Evolutionary conservation across 805 yeast genomes (phyloP).

Genomic region (Jamesozyma hellenica): DNA sequence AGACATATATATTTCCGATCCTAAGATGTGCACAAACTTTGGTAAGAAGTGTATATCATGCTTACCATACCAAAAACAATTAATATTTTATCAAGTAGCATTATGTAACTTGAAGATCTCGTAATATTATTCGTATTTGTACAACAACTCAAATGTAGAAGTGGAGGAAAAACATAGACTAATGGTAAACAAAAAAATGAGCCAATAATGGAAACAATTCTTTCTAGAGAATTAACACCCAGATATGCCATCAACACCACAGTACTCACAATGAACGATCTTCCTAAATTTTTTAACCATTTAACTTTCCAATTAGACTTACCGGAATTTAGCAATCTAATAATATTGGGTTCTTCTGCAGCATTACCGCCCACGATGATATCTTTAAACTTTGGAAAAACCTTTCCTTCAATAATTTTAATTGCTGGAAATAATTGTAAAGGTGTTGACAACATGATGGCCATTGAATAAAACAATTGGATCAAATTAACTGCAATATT

Average conservation of each 20-base stretch:
- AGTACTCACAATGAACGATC: constrained; percentile 43
- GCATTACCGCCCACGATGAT: constrained; percentile 11
- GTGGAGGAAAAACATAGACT: constrained; percentile 79
- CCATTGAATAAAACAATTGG: constrained; percentile 63
- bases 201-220: constrained; percentile 71
- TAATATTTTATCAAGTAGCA: constrained; percentile 39
- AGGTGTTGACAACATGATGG: constrained; percentile 72
- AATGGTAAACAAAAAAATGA: constrained; percentile 79
- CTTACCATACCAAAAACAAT: constrained; percentile 49
- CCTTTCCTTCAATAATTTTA: constrained; percentile 54
- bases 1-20: neutral
- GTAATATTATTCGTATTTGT: constrained; percentile 18
- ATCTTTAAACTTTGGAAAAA: constrained; percentile 37
- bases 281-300: constrained; percentile 56
- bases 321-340: constrained; percentile 37
- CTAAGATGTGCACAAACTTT: constrained; percentile 31
- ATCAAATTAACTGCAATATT: constrained; percentile 51
- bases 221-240: constrained; percentile 62
- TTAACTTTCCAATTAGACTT: constrained; percentile 42
- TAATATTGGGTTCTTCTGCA: constrained; percentile 7
- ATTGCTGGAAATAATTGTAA: constrained; percentile 72
- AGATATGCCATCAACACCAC: constrained; percentile 52
- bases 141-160: constrained; percentile 54
- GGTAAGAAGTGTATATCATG: constrained; percentile 59
- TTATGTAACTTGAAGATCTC: constrained; percentile 20